Evolutionary conservation across 169 alveolate genomes (phyloP), one percentile per base, ranked within the genome.

Genomic region (Babesia microti): DNA sequence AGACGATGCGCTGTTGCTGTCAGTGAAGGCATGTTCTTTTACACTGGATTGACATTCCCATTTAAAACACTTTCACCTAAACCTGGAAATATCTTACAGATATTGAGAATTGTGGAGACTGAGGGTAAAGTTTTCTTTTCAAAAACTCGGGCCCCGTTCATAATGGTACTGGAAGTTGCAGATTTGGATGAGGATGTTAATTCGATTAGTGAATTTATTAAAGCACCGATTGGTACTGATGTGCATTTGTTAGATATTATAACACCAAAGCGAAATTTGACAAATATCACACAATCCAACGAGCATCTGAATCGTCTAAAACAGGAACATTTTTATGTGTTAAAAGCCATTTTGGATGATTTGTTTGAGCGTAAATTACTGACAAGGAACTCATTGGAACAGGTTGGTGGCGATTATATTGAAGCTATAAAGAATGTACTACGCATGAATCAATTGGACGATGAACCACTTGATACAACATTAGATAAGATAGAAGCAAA

Each of bases 131-230:
- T 83, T 36, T 83, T 81, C 72, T 66, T 73, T 26, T 79, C 91
- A 12, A 78, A 74, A 37, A 83, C 79, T 39, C 65, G 94, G 15
- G 92, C 89, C 4, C 94, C 91, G 4, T 86, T 81, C 48, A 65
- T 86, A 36, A 60, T 86, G 33, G 75, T 76, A 41, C 59, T 84
- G 21, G 94, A 86, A 52, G 78, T 84, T 49, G 92, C 89, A 12
- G 86, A 86, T 54, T 56, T 86, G 34, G 94, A 86, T 41, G 94
- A 86, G 41, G 85, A 75, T 33, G 63, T 75, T 19, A 57, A 63
- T 22, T 41, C 33, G 14, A 67, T 67, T 6, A 21, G 52, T n/a
- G n/a, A n/a, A n/a, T n/a, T n/a, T n/a, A n/a, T n/a, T n/a, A n/a
- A n/a, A n/a, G n/a, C n/a, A n/a, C n/a, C n/a, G n/a, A n/a, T n/a